Evolutionary conservation across 2,329 filamentous ascomycete species (phyloP), one percentile per base, ranked within the genome.

Genomic region (Pseudogymnoascus sp.): DNA sequence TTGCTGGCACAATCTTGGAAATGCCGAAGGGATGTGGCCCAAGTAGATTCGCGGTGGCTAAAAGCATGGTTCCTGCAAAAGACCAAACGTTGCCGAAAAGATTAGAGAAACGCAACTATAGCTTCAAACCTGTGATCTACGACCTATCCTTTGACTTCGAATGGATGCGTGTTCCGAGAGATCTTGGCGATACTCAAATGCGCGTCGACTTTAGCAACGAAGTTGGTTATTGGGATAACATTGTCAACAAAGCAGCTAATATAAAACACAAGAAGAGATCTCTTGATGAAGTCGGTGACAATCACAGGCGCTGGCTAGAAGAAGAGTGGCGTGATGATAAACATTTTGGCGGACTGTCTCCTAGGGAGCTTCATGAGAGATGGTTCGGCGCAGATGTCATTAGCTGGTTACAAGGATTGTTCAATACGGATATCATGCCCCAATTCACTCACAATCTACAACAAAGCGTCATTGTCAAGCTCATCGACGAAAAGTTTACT

Each of bases 121-220:
- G 23, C 12, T 47, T 37, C 11, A 62, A 31, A 16, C 65, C 69
- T 1, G 21, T 64, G 4, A 68, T 77, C 1, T 77, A 73, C 45
- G 72, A 77, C 47, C 64, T 79, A 5, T 76, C 72, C 0, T 78
- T 78, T 57, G 74, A 78, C 67, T 79, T 78, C 63, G 71, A 77
- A 65, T 77, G 76, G 62, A 40, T 23, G 1, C 67, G 70, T 1
- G 71, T 77, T 7, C 74, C 70, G 0, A 69, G 73, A 5, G 73
- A 74, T 62, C 63, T 68, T 2, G 70, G 71, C 4, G 66, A 73
- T 18, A 74, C 71, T 1, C 69, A 75, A 64, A 67, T 78, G 64
- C 74, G 77, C 5, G 72, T 79, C 64, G 77, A 79, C 68, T 78
- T 70, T 64, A 73, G 70, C 61, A 76, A 78, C 67, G 39, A 75